Evolutionary conservation across 2,329 filamentous ascomycete genomes (phyloP).

Genomic region (Talaromyces sp.): DNA sequence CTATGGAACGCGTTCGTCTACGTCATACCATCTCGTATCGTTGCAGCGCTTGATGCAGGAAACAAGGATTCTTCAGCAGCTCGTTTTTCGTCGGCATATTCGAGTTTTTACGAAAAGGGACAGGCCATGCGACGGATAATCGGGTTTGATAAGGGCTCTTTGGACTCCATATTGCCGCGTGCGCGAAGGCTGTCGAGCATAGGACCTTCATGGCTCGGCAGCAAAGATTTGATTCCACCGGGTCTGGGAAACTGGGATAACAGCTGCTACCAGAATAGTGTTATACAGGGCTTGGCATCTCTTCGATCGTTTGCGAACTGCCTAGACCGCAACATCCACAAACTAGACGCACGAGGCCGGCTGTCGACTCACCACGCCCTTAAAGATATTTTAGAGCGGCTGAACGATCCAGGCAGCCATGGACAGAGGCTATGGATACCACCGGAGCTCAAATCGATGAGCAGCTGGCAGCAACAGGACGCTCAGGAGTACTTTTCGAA

Average conservation of each 20-base stretch:
- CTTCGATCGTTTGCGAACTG: conserved; percentile 68
- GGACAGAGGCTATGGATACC: conserved; percentile 81
- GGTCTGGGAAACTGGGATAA: conserved; percentile 92
- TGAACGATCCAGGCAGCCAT: conserved; percentile 69
- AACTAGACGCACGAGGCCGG: conserved; percentile 37
- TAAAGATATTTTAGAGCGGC: conserved; percentile 63
- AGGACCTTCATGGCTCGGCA: conserved; percentile 44
- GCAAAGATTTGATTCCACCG: conserved; percentile 39
- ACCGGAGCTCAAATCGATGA: conserved; percentile 80
- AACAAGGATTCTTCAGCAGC: conserved; percentile 42
- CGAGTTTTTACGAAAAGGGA: conserved; percentile 57
- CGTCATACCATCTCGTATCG: conserved; percentile 40
- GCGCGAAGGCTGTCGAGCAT: conserved; percentile 57
- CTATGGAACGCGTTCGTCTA: conserved; percentile 43
- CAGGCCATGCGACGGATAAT: conserved; percentile 64
- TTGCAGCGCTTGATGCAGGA: conserved; percentile 51
- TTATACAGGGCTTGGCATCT: conserved; percentile 80
- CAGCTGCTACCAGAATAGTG: conserved; percentile 96
- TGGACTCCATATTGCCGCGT: conserved; percentile 58
- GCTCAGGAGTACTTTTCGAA: conserved; percentile 97
- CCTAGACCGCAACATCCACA: conserved; percentile 50
- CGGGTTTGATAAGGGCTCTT: conserved; percentile 59
- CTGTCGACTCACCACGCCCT: conserved; percentile 56
- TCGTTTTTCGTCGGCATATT: conserved; percentile 37
- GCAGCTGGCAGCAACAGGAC: conserved; percentile 93